A percentile compares a stretch with the other conserved stretches of the same genome.
Evolutionary conservation across 2,329 filamentous ascomycete species (phyloP).

Genomic region (Fusarium drepaniforme): DNA sequence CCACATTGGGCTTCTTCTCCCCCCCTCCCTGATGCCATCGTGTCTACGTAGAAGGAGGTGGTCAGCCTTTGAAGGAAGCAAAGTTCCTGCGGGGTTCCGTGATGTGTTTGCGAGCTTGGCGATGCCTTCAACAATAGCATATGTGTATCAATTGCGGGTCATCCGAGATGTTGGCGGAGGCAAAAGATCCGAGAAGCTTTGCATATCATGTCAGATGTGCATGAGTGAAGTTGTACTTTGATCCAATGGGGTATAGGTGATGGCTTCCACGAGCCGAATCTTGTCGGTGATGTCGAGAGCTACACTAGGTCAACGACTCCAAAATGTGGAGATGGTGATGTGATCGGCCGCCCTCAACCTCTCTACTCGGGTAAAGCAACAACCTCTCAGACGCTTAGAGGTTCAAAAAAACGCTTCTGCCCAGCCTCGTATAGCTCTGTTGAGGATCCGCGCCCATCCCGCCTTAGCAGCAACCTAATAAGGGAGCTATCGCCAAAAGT

Average conservation of each 20-base stretch:
- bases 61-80: neutral
- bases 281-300: neutral
- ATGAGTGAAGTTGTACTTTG: conserved; percentile 8
- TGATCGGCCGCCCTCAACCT: neutral
- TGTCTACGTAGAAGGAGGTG: neutral
- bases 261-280: conserved; percentile 20
- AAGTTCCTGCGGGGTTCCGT: neutral
- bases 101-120: neutral
- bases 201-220: conserved; percentile 28
- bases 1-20: conserved; percentile 7
- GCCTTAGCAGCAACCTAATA: conserved; percentile 9
- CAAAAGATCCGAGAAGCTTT: conserved; percentile 13
- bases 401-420: neutral
- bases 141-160: neutral
- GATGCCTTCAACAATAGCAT: neutral
- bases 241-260: conserved; percentile 9
- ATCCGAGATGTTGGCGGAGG: neutral
- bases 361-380: neutral
- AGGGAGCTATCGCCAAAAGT: conserved; percentile 2
- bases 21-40: neutral
- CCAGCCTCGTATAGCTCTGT: conserved; percentile 12
- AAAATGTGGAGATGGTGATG: neutral
- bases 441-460: neutral
- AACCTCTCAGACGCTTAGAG: neutral
- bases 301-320: neutral